Evolutionary conservation across 371 early-diverging fungal species (phyloP).

Genomic region (Basidiobolus meristosporus): DNA sequence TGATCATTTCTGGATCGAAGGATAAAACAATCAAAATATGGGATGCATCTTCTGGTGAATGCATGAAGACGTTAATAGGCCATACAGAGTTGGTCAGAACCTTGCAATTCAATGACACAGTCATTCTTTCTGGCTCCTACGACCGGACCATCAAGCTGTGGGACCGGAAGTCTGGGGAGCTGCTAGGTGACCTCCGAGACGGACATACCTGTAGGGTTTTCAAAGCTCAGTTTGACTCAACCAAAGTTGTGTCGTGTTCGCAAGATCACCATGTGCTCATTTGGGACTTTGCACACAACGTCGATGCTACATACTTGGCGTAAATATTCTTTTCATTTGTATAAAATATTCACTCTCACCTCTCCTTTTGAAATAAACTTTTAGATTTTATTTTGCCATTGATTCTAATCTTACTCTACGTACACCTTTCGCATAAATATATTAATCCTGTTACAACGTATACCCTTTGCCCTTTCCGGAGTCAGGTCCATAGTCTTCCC

Average conservation of each 20-base stretch:
- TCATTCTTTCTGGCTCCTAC: constrained; percentile 63
- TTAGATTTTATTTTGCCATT: no score
- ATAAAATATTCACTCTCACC: no score
- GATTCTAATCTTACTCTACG: no score
- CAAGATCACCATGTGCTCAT: constrained; percentile 60
- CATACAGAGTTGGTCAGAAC: constrained; percentile 71
- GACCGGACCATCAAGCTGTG: constrained; percentile 77
- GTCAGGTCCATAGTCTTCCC: no score
- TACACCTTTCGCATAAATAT: no score
- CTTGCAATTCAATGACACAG: constrained; percentile 30
- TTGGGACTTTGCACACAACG: constrained; percentile 54
- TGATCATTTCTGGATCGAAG: constrained; percentile 60
- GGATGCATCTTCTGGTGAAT: constrained; percentile 50
- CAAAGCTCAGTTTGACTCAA: constrained; percentile 63
- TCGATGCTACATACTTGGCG: constrained; percentile 46
- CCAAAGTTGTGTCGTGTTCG: constrained; percentile 63
- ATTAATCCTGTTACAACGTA: no score
- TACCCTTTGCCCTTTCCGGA: no score
- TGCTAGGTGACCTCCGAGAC: constrained; percentile 24
- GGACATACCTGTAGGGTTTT: constrained; percentile 61
- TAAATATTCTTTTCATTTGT: no score
- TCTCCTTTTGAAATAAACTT: no score
- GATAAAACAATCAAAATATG: constrained; percentile 73
- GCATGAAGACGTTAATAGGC: constrained; percentile 35
- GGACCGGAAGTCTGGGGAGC: constrained; percentile 32